Percentiles rank a stretch among this genome's conserved stretches.
These are phyloP conservation scores for Pythium monospermum DNA, from an alignment of 352 stramenopile genomes.

Conservation along the genomic window DNA sequence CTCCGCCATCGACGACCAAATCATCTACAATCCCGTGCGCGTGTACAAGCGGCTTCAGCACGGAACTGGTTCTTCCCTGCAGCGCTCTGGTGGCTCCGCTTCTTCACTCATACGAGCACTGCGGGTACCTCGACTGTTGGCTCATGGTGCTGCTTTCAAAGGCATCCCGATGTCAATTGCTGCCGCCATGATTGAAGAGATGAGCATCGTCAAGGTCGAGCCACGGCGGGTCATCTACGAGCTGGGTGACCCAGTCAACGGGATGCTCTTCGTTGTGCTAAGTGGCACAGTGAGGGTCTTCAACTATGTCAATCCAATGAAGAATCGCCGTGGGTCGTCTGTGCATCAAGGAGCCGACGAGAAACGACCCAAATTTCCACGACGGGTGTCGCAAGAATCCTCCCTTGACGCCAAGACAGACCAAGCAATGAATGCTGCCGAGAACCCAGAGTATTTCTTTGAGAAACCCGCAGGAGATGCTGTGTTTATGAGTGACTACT, in stretches of 20 bases:
- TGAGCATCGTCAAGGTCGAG: conserved; percentile 12
- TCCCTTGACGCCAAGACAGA: not conserved
- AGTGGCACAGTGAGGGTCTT: conserved; percentile 17
- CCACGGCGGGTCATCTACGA: conserved; percentile 18
- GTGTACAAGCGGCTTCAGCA: conserved; percentile 29
- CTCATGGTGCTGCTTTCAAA: not conserved
- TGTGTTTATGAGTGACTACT: conserved; percentile 33
- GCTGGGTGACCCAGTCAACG: conserved; percentile 2
- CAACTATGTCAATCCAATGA: conserved; percentile 11
- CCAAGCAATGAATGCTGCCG: not conserved
- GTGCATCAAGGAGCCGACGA: conserved; percentile 8
- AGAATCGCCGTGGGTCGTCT: conserved; percentile 10
- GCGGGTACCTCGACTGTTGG: conserved; percentile 5
- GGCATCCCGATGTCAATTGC: conserved; percentile 10
- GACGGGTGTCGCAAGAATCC: conserved; percentile 10
- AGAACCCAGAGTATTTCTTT: conserved; percentile 8
- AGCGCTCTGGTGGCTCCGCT: not conserved
- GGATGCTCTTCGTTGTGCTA: conserved; percentile 15
- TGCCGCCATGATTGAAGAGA: conserved; percentile 13
- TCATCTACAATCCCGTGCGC: conserved; percentile 41
- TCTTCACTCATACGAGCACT: conserved; percentile 8
- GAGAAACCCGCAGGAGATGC: conserved; percentile 25
- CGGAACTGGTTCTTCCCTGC: not conserved
- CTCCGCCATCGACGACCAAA: conserved; percentile 23
- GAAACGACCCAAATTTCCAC: conserved; percentile 19